phyloP scores from a whole-genome alignment of 1,284 basidiomycete species.

The Singerocomus rubriflavus region DNA sequence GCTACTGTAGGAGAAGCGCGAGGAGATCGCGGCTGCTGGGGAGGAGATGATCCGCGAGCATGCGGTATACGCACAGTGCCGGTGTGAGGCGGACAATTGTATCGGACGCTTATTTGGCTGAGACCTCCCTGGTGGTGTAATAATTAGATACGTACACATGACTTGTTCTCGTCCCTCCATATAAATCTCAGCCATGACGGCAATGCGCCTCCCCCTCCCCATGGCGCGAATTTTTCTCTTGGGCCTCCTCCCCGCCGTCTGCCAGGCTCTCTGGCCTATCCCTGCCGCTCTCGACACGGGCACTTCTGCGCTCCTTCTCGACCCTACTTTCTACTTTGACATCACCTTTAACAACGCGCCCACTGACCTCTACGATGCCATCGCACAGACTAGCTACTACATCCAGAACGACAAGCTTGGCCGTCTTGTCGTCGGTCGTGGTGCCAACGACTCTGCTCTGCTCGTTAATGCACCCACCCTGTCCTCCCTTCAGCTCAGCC shows the following conservation, averaged over 20 bases:
- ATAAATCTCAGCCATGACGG: background rate
- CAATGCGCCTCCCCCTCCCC: slow-evolving; percentile 2
- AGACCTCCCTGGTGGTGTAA: background rate
- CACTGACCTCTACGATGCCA: slow-evolving; percentile 40
- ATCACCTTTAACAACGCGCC: slow-evolving; percentile 40
- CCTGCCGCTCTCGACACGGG: slow-evolving; percentile 54
- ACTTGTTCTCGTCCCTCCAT: background rate
- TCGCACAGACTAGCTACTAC: slow-evolving; percentile 39
- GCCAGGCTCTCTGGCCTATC: slow-evolving; percentile 55
- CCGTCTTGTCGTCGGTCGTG: slow-evolving; percentile 52
- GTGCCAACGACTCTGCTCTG: slow-evolving; percentile 35
- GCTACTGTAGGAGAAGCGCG: slow-evolving; percentile 19
- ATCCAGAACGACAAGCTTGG: slow-evolving; percentile 50
- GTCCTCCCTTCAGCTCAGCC: slow-evolving; percentile 40
- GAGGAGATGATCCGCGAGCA: slow-evolving; percentile 21
- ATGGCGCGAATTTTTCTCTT: too few species aligned
- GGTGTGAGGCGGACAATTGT: slow-evolving; percentile 51
- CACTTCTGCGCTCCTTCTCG: slow-evolving; percentile 47
- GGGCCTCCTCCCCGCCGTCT: background rate
- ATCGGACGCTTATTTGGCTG: slow-evolving; percentile 34
- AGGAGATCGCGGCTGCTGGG: slow-evolving; percentile 9
- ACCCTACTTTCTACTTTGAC: slow-evolving; percentile 46
- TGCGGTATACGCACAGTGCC: slow-evolving; percentile 49
- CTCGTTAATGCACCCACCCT: slow-evolving; percentile 33
- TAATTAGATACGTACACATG: slow-evolving; percentile 3